phyloP scores from a whole-genome alignment of 139 green algal species.

The Pycnococcus provasolii region DNA sequence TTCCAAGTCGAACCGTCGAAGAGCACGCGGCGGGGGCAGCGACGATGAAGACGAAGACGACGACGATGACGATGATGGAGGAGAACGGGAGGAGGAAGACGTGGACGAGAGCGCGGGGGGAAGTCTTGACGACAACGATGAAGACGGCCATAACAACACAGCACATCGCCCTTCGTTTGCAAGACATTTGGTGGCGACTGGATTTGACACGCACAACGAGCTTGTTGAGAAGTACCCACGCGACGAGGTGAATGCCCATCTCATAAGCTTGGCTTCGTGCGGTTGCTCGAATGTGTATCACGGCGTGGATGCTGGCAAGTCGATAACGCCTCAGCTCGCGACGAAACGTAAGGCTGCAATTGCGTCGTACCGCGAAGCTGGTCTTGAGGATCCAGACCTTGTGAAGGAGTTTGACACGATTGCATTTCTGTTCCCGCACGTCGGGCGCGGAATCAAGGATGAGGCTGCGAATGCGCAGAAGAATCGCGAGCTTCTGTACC shows the following conservation, averaged over 20 bases:
- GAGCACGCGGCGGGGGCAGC: neutral
- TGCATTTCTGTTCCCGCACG: slow-evolving; percentile 10
- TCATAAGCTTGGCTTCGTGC: no score
- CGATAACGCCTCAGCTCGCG: neutral
- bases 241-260: no score
- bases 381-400: neutral
- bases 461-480: neutral
- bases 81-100: neutral
- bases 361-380: neutral
- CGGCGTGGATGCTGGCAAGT: slow-evolving; percentile 7
- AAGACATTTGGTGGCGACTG: no score
- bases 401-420: neutral
- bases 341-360: neutral
- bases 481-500: slow-evolving; percentile 1
- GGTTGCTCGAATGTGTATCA: neutral
- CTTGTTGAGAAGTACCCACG: no score
- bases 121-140: neutral
- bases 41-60: neutral
- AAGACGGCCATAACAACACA: no score
- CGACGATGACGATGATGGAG: neutral
- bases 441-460: neutral
- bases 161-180: no score
- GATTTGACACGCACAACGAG: no score
- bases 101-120: neutral
- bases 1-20: no score